Evolutionary conservation across 768 basidiomycete species (phyloP).

Genomic region (Pleurotus tuoliensis): DNA sequence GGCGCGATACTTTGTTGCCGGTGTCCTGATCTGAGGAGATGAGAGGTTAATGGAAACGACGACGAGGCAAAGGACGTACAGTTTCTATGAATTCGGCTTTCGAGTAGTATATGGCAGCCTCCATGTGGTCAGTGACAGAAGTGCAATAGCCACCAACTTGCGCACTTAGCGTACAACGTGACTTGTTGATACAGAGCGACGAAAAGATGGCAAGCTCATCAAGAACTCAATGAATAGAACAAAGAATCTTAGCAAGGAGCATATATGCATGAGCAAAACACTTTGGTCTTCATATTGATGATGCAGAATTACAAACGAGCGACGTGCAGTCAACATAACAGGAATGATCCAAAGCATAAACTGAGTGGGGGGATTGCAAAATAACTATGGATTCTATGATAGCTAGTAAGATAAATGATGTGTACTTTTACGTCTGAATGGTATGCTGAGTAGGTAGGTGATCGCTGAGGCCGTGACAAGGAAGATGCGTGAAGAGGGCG

Average conservation of each 20-base stretch:
- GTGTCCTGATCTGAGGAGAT: slow-evolving; percentile 59
- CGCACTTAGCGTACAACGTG: no score
- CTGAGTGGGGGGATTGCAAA: background rate
- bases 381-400: background rate
- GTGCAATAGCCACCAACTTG: no score
- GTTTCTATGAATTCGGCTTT: slow-evolving; percentile 88
- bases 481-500: slow-evolving; percentile 14
- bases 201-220: no score
- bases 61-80: slow-evolving; percentile 32
- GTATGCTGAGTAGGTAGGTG: background rate
- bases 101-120: slow-evolving; percentile 73
- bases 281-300: slow-evolving; percentile 1
- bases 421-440: slow-evolving; percentile 4
- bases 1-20: slow-evolving; percentile 92
- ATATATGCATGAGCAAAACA: background rate
- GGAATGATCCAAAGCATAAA: background rate
- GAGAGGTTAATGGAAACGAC: background rate
- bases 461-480: background rate
- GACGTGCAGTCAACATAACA: slow-evolving; percentile 3
- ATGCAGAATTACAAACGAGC: background rate
- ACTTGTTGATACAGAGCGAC: no score
- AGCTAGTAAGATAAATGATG: slow-evolving; percentile 12
- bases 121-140: slow-evolving; percentile 37
- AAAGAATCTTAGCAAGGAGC: no score
- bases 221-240: no score